Conservation (phyloP, 768 basidiomycete genomes). For the Russula earlei region DNA sequence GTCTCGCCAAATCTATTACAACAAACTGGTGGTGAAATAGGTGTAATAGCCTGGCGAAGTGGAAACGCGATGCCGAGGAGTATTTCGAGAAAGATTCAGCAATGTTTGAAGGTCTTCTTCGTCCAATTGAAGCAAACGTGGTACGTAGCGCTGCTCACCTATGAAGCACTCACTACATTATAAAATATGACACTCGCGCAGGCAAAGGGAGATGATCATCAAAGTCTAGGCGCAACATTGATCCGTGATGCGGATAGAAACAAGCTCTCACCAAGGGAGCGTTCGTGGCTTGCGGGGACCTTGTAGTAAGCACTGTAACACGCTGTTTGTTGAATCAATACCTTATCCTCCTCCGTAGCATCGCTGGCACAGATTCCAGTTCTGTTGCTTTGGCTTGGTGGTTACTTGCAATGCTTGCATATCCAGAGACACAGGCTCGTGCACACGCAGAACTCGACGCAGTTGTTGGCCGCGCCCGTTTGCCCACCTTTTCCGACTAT, state of each 20-base stretch:
- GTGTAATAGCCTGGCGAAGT: background rate
- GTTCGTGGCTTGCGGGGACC: background rate
- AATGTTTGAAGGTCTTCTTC: background rate
- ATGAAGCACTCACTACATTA: no score
- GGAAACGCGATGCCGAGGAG: background rate
- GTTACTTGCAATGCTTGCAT: background rate
- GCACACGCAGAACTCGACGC: constrained; percentile 5
- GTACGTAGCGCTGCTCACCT: no score
- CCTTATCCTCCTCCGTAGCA: background rate
- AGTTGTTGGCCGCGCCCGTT: background rate
- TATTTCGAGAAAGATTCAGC: background rate
- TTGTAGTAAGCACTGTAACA: background rate
- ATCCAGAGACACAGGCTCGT: constrained; percentile 1
- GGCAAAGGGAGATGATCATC: background rate
- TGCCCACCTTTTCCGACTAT: background rate
- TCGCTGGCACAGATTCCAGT: background rate
- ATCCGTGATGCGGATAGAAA: no score
- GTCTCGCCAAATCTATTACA: background rate
- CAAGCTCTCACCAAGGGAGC: background rate
- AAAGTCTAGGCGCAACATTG: no score
- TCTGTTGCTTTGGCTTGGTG: background rate
- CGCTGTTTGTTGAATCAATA: background rate
- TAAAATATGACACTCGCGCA: no score
- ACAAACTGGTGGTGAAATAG: background rate
- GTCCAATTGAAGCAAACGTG: background rate